Percentiles rank a stretch among this genome's conserved stretches.
Evolutionary conservation across 495 filamentous ascomycete genomes (phyloP).

Genomic region (Podospora bellae-mahoneyi): DNA sequence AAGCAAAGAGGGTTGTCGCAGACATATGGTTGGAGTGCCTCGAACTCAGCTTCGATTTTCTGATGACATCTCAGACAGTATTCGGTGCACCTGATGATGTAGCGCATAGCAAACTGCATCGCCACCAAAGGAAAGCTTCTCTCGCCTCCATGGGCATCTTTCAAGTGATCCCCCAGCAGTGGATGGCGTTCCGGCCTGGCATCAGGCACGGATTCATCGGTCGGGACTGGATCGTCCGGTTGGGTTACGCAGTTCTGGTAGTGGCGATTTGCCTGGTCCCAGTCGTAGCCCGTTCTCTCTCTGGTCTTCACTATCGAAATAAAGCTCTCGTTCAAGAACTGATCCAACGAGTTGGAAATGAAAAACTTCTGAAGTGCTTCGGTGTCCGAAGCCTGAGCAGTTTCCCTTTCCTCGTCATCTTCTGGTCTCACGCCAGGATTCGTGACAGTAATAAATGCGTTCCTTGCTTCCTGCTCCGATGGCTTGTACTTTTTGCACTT

Average conservation of each 20-base stretch:
- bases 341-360: constrained; percentile 68
- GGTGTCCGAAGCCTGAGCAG: constrained; percentile 2
- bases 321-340: constrained; percentile 68
- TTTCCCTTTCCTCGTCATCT: neutral
- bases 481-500: constrained; percentile 57
- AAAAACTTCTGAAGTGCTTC: constrained; percentile 54
- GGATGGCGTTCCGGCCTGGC: constrained; percentile 16
- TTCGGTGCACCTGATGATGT: constrained; percentile 78
- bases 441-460: constrained; percentile 44
- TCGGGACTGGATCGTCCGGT: neutral
- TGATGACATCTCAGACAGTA: constrained; percentile 87
- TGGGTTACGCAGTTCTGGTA: constrained; percentile 24
- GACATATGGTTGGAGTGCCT: constrained; percentile 89
- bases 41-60: constrained; percentile 65
- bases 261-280: constrained; percentile 69
- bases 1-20: constrained; percentile 78
- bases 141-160: constrained; percentile 23
- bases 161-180: constrained; percentile 53
- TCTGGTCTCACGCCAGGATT: neutral
- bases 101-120: constrained; percentile 76
- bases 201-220: neutral
- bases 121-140: constrained; percentile 63
- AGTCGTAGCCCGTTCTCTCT: constrained; percentile 49
- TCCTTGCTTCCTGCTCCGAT: constrained; percentile 44
- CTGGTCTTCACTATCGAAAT: constrained; percentile 61